Conservation (phyloP, 139 green algal species). For the Edaphochlamys debaryana region DNA sequence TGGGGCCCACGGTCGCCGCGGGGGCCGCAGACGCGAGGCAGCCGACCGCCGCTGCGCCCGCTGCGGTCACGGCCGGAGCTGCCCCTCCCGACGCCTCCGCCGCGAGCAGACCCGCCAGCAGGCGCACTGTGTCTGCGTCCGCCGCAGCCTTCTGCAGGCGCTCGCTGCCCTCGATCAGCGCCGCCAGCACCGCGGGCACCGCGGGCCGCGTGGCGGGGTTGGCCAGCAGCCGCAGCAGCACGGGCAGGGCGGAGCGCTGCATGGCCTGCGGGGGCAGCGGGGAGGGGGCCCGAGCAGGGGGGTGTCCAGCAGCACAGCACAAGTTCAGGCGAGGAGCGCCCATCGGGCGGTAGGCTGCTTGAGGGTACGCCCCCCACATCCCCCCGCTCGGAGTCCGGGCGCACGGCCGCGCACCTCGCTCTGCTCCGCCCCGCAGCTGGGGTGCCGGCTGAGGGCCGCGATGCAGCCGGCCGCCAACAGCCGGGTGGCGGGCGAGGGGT, state of each 20-base stretch:
- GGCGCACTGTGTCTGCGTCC: slow-evolving; percentile 67
- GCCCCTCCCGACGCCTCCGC: background rate
- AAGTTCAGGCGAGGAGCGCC: no score
- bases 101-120: slow-evolving; percentile 64
- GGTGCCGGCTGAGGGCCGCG: background rate
- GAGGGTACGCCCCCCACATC: background rate
- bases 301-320: background rate
- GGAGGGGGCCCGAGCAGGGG: background rate
- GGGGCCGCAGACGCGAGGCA: background rate
- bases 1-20: background rate
- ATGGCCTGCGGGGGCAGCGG: background rate
- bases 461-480: slow-evolving; percentile 23
- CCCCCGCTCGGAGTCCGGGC: background rate
- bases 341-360: background rate
- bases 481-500: background rate
- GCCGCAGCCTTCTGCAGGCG: slow-evolving; percentile 69
- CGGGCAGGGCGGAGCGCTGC: slow-evolving; percentile 37
- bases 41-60: background rate
- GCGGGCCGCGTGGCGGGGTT: background rate
- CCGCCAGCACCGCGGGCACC: slow-evolving; percentile 28
- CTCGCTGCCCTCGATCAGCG: slow-evolving; percentile 47
- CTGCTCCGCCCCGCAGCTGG: background rate
- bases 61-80: no score
- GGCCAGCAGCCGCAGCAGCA: slow-evolving; percentile 35
- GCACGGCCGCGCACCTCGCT: background rate